Evolutionary conservation across 2,329 filamentous ascomycete genomes (phyloP), one percentile per base, ranked within the genome.

Genomic region (Pseudophaeomoniella oleicola): DNA sequence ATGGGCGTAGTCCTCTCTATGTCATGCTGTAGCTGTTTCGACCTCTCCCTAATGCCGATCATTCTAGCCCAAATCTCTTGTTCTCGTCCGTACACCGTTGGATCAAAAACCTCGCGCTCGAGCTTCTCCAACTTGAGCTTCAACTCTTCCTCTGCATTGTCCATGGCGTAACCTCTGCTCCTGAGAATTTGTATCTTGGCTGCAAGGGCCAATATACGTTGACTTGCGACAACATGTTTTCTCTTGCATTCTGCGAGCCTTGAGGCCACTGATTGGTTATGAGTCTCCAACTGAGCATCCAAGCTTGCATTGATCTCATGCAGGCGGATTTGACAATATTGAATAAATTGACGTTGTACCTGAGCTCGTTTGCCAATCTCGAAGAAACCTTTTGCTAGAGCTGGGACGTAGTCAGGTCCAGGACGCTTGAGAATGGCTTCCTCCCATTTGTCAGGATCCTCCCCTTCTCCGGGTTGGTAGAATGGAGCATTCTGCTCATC

Each of bases 11-110:
- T 35, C 50, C 64, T 66, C 50, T 76, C 72, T 39, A 73, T 67
- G 54, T 78, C 74, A 41, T 63, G 58, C 46, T 77, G 71, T 38
- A 79, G 50, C 47, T 69, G 64, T 46, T 67, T 66, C 33, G 70
- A 68, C 37, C 72, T 59, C 48, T 77, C 72, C 38, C 72, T 59
- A 37, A 78, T 66, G 5, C 68, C 67, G 34, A 76, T 63, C 73
- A 79, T 76, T 29, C 75, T 60, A 18, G 75, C 75, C 75, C 75
- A 79, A 38, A 78, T 72, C 53, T 78, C 74, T 50, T 79, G 75
- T 40, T 70, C 69, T 15, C 73, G 59, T 3, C 72, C 75, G 32
- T 64, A 65, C 33, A 78, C 60, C 4, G 67, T 65, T 1, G 75
- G 73, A 46, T 79, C 74, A 36, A 72, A 70, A 2, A 75, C 69